These are phyloP conservation scores for Trematosphaeria pertusa DNA, from an alignment of 2,329 filamentous ascomycete genomes.

Conservation along the genomic window DNA sequence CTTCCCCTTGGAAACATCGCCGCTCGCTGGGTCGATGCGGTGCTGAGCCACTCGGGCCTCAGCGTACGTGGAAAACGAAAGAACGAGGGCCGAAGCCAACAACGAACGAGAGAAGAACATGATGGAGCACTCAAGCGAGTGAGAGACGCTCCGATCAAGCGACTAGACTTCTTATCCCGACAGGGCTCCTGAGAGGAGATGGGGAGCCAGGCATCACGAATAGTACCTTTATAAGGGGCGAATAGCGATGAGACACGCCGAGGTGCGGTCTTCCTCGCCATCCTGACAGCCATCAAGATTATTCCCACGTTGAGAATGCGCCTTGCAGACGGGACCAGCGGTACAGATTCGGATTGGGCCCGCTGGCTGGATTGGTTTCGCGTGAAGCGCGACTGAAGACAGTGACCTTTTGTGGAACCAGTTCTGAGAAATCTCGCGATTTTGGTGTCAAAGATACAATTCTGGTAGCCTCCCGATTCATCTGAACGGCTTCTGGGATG, in stretches of 20 bases:
- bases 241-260: constrained; percentile 15
- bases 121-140: constrained; percentile 44
- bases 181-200: constrained; percentile 21
- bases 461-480: constrained; percentile 22
- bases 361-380: constrained; percentile 31
- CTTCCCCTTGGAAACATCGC: constrained; percentile 11
- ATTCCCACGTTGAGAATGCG: constrained; percentile 38
- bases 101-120: constrained; percentile 43
- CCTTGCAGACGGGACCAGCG: constrained; percentile 43
- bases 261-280: constrained; percentile 17
- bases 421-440: constrained; percentile 30
- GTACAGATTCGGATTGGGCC: constrained; percentile 33
- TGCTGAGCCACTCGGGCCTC: constrained; percentile 28
- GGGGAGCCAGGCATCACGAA: constrained; percentile 20
- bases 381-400: constrained; percentile 31
- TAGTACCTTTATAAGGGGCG: constrained; percentile 36
- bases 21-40: constrained; percentile 1
- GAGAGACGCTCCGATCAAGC: constrained; percentile 37
- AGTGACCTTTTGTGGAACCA: constrained; percentile 36
- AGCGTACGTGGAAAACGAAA: constrained; percentile 34
- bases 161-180: constrained; percentile 22
- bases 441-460: constrained; percentile 19
- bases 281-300: constrained; percentile 37
- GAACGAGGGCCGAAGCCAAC: constrained; percentile 37
- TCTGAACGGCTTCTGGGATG: constrained; percentile 20